Percentiles rank a stretch among this genome's conserved stretches.
Evolutionary conservation across 345 rosid species (phyloP).

Genomic region (Passiflora organensis): DNA sequence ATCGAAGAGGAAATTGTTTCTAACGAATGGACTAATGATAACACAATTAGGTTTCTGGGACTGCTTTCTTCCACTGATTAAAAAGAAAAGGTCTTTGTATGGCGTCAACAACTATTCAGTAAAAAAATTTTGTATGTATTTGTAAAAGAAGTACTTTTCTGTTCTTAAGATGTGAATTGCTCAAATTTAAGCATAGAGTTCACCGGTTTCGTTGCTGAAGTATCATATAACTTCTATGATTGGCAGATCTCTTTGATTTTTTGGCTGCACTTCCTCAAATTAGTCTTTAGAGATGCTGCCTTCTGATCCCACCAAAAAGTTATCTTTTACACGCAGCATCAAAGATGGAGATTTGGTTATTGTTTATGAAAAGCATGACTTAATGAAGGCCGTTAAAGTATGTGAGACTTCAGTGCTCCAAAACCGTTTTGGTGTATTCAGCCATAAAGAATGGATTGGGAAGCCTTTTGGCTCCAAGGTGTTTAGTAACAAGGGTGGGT

Average conservation of each 20-base stretch:
- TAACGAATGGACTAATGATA: no score
- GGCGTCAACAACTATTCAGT: no score
- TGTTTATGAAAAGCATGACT: conserved; percentile 77
- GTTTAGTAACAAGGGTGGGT: conserved; percentile 79
- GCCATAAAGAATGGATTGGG: conserved; percentile 91
- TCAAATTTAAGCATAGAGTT: not conserved
- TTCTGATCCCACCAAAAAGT: conserved; percentile 42
- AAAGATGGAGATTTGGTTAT: conserved; percentile 72
- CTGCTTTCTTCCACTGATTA: no score
- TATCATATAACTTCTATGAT: not conserved
- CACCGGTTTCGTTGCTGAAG: not conserved
- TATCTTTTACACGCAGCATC: conserved; percentile 52
- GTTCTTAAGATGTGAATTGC: not conserved
- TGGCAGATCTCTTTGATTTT: not conserved
- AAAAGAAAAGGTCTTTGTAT: no score
- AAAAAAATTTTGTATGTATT: no score
- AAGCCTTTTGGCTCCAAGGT: conserved; percentile 93
- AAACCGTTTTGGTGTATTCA: conserved; percentile 82
- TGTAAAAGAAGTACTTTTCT: not conserved
- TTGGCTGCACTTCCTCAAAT: not conserved
- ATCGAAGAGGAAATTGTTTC: no score
- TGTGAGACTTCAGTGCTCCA: conserved; percentile 53
- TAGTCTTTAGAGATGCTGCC: conserved; percentile 38
- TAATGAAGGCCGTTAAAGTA: conserved; percentile 74
- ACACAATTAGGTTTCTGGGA: no score